A percentile compares a stretch with the other conserved stretches of the same genome.
phyloP scores from a whole-genome alignment of 495 filamentous ascomycete species.

The Chaetomium cochliodes region DNA sequence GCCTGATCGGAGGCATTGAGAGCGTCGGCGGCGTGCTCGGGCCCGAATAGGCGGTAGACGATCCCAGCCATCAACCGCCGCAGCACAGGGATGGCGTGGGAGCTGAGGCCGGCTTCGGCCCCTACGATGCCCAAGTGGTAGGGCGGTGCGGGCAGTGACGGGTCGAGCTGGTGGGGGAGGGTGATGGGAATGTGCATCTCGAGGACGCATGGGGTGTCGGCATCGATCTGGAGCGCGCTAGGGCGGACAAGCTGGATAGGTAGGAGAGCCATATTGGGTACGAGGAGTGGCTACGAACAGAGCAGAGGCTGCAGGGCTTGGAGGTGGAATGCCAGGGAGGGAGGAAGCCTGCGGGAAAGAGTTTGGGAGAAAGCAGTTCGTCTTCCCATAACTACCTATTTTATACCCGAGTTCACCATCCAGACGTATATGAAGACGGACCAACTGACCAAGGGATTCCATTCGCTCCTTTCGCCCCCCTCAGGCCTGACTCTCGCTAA shows the following conservation, averaged over 20 bases:
- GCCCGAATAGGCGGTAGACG: neutral
- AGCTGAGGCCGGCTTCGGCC: neutral
- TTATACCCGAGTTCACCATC: neutral
- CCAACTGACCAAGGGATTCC: no score
- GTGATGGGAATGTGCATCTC: slow-evolving; percentile 4
- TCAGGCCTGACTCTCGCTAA: no score
- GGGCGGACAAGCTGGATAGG: slow-evolving; percentile 5
- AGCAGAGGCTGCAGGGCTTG: neutral
- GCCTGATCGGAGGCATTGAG: neutral
- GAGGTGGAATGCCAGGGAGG: neutral
- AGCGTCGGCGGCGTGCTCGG: neutral
- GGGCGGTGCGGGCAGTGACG: slow-evolving; percentile 2
- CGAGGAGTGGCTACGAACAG: neutral
- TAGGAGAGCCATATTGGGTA: neutral
- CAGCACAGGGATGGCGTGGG: slow-evolving; percentile 7
- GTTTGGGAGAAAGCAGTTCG: neutral
- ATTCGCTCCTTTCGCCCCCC: no score
- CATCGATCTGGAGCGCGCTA: slow-evolving; percentile 2
- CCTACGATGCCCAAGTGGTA: neutral
- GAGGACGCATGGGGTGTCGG: slow-evolving; percentile 5
- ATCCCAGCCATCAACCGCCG: slow-evolving; percentile 1
- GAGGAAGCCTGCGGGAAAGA: neutral
- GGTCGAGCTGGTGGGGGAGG: slow-evolving; percentile 1
- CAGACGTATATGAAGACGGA: no score
- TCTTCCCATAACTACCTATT: neutral